A percentile compares a stretch with the other conserved stretches of the same genome.
Conservation (phyloP, 1,284 basidiomycete genomes). For the Ceratobasidium sp. region DNA sequence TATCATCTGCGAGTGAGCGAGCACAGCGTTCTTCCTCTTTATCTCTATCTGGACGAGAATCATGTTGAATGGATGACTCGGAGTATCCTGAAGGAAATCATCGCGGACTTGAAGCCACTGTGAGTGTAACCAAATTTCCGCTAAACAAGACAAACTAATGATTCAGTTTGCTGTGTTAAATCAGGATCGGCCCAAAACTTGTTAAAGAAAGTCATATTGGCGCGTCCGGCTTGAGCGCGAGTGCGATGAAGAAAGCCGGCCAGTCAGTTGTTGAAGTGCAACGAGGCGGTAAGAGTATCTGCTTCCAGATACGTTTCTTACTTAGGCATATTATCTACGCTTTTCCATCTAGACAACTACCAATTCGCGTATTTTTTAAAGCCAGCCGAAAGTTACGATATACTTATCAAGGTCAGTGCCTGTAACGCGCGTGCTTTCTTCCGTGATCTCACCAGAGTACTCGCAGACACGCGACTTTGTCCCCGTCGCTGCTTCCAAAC, state of each 20-base stretch:
- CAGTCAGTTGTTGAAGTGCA: slow-evolving; percentile 47
- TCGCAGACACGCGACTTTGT: slow-evolving; percentile 35
- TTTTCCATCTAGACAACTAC: slow-evolving; percentile 42
- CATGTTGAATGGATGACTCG: slow-evolving; percentile 47
- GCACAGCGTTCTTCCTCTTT: slow-evolving; percentile 46
- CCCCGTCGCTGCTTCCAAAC: slow-evolving; percentile 5
- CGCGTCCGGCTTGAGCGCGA: slow-evolving; percentile 35
- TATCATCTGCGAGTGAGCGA: slow-evolving; percentile 46
- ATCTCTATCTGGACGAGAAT: slow-evolving; percentile 47
- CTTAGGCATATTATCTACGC: background rate
- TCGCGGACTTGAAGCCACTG: slow-evolving; percentile 46
- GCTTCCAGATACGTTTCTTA: background rate
- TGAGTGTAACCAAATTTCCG: slow-evolving; percentile 19
- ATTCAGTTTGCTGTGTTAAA: background rate
- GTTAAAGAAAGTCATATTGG: slow-evolving; percentile 44
- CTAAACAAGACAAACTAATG: background rate
- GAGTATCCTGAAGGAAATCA: slow-evolving; percentile 44
- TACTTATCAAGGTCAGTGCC: slow-evolving; percentile 45
- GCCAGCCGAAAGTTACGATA: slow-evolving; percentile 43
- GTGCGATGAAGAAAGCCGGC: slow-evolving; percentile 45
- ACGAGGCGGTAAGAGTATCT: slow-evolving; percentile 43
- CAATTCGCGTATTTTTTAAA: slow-evolving; percentile 48
- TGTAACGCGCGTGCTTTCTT: background rate
- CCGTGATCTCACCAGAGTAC: background rate
- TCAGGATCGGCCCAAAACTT: slow-evolving; percentile 46